Evolutionary conservation across 306 rosid genomes (phyloP).

Genomic region (Prunus davidiana): DNA sequence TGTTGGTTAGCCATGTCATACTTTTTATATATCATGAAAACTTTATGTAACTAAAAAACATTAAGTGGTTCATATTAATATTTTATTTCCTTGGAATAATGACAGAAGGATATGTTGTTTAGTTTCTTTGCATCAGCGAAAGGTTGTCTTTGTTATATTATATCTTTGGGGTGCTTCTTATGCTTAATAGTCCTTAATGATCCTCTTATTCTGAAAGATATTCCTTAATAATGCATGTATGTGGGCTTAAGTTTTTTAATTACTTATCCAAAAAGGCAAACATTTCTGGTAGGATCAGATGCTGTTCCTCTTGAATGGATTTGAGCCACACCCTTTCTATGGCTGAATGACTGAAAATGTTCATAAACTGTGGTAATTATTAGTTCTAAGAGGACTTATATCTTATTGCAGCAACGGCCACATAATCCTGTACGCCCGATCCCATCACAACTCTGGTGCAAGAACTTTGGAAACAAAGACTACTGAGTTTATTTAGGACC

Average conservation of each 20-base stretch:
- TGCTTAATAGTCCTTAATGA: background rate
- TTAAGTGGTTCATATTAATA: background rate
- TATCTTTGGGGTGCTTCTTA: background rate
- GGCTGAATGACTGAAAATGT: conserved; percentile 9
- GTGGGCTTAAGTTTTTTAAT: background rate
- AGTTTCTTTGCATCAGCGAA: background rate
- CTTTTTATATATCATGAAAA: background rate
- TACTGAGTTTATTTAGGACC: conserved; percentile 36
- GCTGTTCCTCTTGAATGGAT: conserved; percentile 16
- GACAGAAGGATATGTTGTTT: conserved; percentile 1
- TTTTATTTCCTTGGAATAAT: conserved; percentile 3
- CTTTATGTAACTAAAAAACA: background rate
- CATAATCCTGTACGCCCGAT: conserved; percentile 96
- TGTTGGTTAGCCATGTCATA: background rate
- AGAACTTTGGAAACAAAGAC: conserved; percentile 87
- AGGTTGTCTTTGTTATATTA: background rate
- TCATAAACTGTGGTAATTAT: conserved; percentile 13
- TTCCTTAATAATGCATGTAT: conserved; percentile 5
- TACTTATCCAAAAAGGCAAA: background rate
- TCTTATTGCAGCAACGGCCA: conserved; percentile 88
- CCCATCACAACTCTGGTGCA: conserved; percentile 98
- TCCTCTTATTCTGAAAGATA: background rate
- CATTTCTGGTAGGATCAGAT: conserved; percentile 1
- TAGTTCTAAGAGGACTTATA: conserved; percentile 17
- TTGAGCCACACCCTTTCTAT: conserved; percentile 19